Conservation (phyloP, 2,329 filamentous ascomycete species). For the Nemania sp. region DNA sequence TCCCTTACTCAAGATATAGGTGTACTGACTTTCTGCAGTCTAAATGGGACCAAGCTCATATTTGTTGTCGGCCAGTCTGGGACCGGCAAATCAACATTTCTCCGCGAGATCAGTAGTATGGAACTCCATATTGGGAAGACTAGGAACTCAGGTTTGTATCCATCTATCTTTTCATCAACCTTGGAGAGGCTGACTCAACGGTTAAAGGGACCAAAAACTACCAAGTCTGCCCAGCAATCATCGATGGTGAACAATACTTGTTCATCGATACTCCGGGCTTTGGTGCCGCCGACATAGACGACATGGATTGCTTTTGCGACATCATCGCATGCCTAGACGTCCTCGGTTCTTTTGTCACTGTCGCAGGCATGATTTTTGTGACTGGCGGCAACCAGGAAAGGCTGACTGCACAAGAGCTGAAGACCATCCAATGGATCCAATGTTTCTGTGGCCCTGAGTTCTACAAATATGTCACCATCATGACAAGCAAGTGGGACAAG, state of each 20-base stretch:
- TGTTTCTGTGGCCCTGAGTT: slow-evolving; percentile 16
- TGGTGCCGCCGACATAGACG: slow-evolving; percentile 11
- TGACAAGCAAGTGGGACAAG: slow-evolving; percentile 15
- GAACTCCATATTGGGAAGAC: slow-evolving; percentile 6
- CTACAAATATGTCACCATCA: slow-evolving; percentile 4
- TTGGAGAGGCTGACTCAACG: not conserved
- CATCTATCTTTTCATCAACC: not conserved
- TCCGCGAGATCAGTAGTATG: not conserved
- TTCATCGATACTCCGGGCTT: slow-evolving; percentile 17
- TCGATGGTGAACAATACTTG: slow-evolving; percentile 14
- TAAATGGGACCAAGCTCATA: slow-evolving; percentile 9
- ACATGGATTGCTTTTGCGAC: slow-evolving; percentile 12
- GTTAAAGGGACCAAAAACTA: not conserved
- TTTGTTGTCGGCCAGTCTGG: slow-evolving; percentile 11
- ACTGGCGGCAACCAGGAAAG: slow-evolving; percentile 10
- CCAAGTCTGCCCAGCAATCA: slow-evolving; percentile 9
- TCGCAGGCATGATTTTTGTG: slow-evolving; percentile 5
- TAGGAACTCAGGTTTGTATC: slow-evolving; percentile 9
- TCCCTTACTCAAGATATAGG: not conserved
- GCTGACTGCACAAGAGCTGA: not conserved
- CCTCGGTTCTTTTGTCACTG: not conserved
- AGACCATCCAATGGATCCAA: slow-evolving; percentile 13
- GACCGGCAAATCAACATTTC: slow-evolving; percentile 2
- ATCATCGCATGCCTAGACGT: slow-evolving; percentile 8
- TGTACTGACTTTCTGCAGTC: not conserved